Evolutionary conservation across 2,329 filamentous ascomycete genomes (phyloP), one percentile per base, ranked within the genome.

Genomic region (Alternaria triticina): DNA sequence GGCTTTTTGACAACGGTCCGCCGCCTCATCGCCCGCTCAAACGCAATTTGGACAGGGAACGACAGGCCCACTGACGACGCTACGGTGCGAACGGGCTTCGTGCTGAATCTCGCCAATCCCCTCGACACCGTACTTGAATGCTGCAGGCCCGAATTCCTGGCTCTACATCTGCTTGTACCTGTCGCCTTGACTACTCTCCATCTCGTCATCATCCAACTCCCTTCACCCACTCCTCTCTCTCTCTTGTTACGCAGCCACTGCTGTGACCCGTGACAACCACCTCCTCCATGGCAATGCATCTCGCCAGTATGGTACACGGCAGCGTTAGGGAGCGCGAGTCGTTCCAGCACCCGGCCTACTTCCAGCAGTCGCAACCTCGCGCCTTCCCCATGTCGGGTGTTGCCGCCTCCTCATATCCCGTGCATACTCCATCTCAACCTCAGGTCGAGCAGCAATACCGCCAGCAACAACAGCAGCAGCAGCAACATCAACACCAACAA

Each of bases 391-490:
- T 67, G 46, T 69, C 71, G 33, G 67, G 60, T 46, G 62, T 57
- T 25, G 62, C 73, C 43, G 63, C 72, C 59, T 66, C 68, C 27
- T 59, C 72, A 30, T 64, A 70, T 59, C 49, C 62, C 20, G 54
- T 62, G 28, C 63, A 59, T 36, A 47, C 57, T 45, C 52, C 61
- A 50, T 45, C 54, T 43, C 64, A 50, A 50, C 36, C 69, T 51
- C 61, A 68, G 20, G 66, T 62, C 57, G 74, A 78, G 17, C 75
- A 76, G 57, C 71, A 73, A 44, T 76, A 77, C 65, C 75, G 68
- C 52, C 72, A 70, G 65, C 73, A 71, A 25, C 87, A 88, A 50
- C 87, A 89, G 73, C 86, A 67, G 6, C 46, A 49, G 7, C 49
- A 52, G 12, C 75, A 76, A 55, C 72, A 73, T 30, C 75, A 77